Percentiles rank a stretch among this genome's conserved stretches.
phyloP scores from a whole-genome alignment of 345 rosid genomes.

The Eucalyptus urophylla region DNA sequence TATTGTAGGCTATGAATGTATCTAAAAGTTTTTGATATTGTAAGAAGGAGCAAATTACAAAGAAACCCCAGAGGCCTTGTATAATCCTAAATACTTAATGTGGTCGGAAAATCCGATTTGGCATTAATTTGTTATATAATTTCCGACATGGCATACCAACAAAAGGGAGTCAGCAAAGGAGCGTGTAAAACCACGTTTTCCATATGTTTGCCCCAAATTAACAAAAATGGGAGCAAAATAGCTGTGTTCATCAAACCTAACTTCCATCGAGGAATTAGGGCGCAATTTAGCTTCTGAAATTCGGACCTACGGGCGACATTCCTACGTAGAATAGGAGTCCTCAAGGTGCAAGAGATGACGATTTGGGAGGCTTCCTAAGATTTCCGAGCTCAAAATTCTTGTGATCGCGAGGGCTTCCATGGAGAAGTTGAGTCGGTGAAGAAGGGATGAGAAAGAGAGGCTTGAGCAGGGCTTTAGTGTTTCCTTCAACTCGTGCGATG shows the following conservation, averaged over 20 bases:
- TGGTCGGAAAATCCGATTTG: background rate
- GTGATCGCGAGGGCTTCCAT: background rate
- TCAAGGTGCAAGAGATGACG: too few species aligned
- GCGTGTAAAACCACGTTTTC: background rate
- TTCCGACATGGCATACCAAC: background rate
- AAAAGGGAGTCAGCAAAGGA: background rate
- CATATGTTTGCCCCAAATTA: background rate
- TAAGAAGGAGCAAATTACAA: background rate
- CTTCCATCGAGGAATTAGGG: background rate
- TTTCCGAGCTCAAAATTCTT: background rate
- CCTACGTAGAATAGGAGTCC: fast-evolving
- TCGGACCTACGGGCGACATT: background rate
- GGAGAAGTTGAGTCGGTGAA: background rate
- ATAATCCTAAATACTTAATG: background rate
- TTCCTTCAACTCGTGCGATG: too few species aligned
- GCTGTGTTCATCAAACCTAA: background rate
- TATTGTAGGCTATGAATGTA: background rate
- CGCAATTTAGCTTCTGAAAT: background rate
- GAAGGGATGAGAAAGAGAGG: too few species aligned
- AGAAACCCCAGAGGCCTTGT: background rate
- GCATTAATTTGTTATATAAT: background rate
- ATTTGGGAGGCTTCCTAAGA: background rate
- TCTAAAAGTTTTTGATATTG: background rate
- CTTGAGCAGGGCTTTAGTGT: too few species aligned
- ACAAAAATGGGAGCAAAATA: background rate